Base-by-base conservation (phyloP, 1,284 basidiomycete species). In the Rhodotorula sp. region DNA sequence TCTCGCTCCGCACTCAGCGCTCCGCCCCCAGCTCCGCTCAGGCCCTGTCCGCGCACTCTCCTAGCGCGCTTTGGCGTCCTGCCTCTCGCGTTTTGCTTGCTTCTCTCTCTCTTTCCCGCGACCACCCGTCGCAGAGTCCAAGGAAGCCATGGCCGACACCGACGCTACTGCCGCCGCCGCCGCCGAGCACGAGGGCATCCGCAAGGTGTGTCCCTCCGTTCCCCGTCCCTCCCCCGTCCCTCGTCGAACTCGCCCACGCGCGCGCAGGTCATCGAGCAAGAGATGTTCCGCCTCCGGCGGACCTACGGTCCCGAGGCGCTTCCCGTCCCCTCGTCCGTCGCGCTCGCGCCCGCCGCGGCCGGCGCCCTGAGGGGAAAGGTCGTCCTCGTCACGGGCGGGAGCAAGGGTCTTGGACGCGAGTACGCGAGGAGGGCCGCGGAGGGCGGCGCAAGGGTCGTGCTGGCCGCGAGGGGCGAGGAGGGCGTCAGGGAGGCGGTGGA, bases 311-410 rank as follows among this genome's bases (percentile, higher is more conserved):
- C 36, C 36, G 61, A 62, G 50, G 61, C 61, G 5, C 2, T 62
- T 17, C 37, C 61, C 15, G 21, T 53, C 34, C 0, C 50, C 7
- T 10, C 36, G 1, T 15, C 19, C 6, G 19, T 2, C 5, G 50
- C 48, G n/a, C 50, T 62, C 17, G 51, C 53, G 2, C 44, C 46
- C n/a, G 19, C 53, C 12, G 13, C 36, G n/a, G 53, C 27, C 50
- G 59, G 32, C 6, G 44, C 27, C 2, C 36, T 84, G 41, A 82
- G 82, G 61, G 85, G 82, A 64, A 86, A 86, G 70, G 86, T 87
- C 9, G 84, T 87, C 12, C 72, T 88, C 50, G 85, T 88, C 46
- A 88, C 87, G 39, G 87, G 87, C 84, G 15, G 29, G 56, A 87
- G 84, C 58, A 85, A 84, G 76, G 87, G 87, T 0, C 86, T 88